phyloP scores from a whole-genome alignment of 176 grass and related monocot species.

The Aechmea fasciata region DNA sequence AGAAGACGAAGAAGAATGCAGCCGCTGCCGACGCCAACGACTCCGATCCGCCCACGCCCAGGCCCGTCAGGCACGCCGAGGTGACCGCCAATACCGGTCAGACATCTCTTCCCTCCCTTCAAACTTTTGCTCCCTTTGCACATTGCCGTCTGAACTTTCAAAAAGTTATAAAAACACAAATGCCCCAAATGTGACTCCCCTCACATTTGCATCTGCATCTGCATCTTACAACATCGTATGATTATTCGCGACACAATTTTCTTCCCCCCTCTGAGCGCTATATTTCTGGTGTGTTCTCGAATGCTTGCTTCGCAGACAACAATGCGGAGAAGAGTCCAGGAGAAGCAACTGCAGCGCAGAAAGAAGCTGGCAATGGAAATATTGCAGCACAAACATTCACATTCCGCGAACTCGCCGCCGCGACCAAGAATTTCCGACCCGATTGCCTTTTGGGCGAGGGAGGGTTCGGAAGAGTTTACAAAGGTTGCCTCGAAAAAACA shows the following conservation, averaged over 20 bases:
- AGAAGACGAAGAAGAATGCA: slow-evolving; percentile 18
- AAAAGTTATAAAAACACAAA: too few relatives aligned
- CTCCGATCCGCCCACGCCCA: neutral
- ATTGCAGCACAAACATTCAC: slow-evolving; percentile 45
- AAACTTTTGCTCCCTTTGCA: too few relatives aligned
- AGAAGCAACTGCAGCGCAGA: slow-evolving; percentile 9
- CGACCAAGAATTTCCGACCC: slow-evolving; percentile 62
- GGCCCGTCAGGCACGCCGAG: neutral
- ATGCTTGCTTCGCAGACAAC: slow-evolving; percentile 10
- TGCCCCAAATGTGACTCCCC: too few relatives aligned
- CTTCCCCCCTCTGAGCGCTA: neutral
- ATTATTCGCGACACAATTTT: neutral
- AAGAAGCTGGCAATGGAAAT: neutral
- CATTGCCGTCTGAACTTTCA: too few relatives aligned
- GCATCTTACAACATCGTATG: too few relatives aligned
- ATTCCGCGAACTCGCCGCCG: slow-evolving; percentile 65
- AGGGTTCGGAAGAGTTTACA: slow-evolving; percentile 68
- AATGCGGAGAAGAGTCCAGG: neutral
- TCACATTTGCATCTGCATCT: too few relatives aligned
- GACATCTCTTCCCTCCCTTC: neutral
- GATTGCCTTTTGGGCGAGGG: slow-evolving; percentile 63
- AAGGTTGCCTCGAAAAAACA: slow-evolving; percentile 47
- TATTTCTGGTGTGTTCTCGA: neutral
- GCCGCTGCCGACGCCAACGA: neutral
- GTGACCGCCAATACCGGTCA: neutral